These are phyloP conservation scores for Cladophialophora exuberans DNA, from an alignment of 2,329 filamentous ascomycete species.

Conservation along the genomic window DNA sequence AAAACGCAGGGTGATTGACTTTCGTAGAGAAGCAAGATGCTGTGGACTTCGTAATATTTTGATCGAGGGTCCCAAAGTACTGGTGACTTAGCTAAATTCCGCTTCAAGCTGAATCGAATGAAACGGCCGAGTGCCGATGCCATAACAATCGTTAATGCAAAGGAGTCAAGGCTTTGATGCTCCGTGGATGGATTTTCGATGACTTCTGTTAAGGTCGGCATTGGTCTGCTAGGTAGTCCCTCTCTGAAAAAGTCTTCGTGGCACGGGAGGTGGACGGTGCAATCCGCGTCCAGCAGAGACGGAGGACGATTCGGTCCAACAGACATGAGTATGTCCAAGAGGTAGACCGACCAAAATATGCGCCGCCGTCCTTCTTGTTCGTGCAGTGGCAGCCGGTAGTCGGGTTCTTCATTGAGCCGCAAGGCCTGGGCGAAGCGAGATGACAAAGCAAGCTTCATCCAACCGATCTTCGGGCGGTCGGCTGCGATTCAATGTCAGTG, in stretches of 20 bases:
- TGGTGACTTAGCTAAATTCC: not conserved
- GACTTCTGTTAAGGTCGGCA: slow-evolving; percentile 16
- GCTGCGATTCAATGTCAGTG: not conserved
- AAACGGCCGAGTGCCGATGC: slow-evolving; percentile 17
- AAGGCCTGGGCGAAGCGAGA: slow-evolving; percentile 65
- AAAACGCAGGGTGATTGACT: slow-evolving; percentile 15
- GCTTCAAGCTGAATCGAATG: slow-evolving; percentile 17
- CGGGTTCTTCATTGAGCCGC: slow-evolving; percentile 38
- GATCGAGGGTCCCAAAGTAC: slow-evolving; percentile 18
- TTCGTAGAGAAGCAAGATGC: slow-evolving; percentile 15
- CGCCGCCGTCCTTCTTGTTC: slow-evolving; percentile 85
- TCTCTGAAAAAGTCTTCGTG: slow-evolving; percentile 20
- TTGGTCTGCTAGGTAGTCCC: not conserved
- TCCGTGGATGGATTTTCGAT: slow-evolving; percentile 1
- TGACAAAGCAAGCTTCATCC: slow-evolving; percentile 43
- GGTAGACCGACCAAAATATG: slow-evolving; percentile 95
- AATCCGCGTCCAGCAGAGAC: slow-evolving; percentile 68
- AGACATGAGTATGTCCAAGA: slow-evolving; percentile 83
- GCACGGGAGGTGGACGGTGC: slow-evolving; percentile 29
- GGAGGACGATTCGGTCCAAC: slow-evolving; percentile 90
- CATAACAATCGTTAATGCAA: slow-evolving; percentile 16
- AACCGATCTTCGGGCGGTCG: slow-evolving; percentile 27
- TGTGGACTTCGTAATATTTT: slow-evolving; percentile 17
- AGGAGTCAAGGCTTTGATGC: slow-evolving; percentile 10
- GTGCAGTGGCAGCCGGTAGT: slow-evolving; percentile 51